Base-by-base conservation (phyloP, 345 rosid species). In the Clausena lansium region DNA sequence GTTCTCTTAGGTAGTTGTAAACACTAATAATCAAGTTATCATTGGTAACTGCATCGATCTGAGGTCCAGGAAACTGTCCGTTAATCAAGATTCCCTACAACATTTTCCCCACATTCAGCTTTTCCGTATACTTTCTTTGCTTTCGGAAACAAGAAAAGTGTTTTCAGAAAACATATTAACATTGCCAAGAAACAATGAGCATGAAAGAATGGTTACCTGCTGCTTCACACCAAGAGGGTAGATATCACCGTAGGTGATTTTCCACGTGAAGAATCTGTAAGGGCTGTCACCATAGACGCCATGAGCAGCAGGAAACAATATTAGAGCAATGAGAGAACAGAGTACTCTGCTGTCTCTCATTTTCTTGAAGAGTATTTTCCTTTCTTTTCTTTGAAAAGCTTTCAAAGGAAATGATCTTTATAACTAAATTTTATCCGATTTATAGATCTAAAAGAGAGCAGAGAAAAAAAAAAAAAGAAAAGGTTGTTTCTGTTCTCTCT, bases 181-280 rank as follows among this genome's bases (percentile, higher is more conserved):
- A 33, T 5, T 10, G 11, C 33, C 33, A 9, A 61, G 65, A n/a
- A 38, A 63, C 62, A 10, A 3, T n/a, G 6, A 71, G 19, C 7
- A 72, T 22, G 32, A 27, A 27, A 11, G 9, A 32, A 4, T 9
- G 41, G 15, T 25, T 79, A 94, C 98, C 93, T 84, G 89, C 79
- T 93, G 98, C 88, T 88, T 93, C 77, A 92, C 94, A 6, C 98
- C 98, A 45, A 95, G 97, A 45, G 98, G 98, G 59, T 92, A 95
- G 78, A 95, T 91, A 76, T 93, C 86, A 20, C 98, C 98, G 60
- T 95, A 90, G 33, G 98, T 91, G 76, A 95, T 84, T 79, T 91
- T 93, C 98, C 98, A 93, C 6, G 91, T 92, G 80, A 84, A 80
- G 86, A 84, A 91, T 75, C 98, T 86, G 32, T 93, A 92, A 66